A percentile compares a stretch with the other conserved stretches of the same genome.
phyloP scores from a whole-genome alignment of 305 asterid species.

The Fraxinus floribunda region DNA sequence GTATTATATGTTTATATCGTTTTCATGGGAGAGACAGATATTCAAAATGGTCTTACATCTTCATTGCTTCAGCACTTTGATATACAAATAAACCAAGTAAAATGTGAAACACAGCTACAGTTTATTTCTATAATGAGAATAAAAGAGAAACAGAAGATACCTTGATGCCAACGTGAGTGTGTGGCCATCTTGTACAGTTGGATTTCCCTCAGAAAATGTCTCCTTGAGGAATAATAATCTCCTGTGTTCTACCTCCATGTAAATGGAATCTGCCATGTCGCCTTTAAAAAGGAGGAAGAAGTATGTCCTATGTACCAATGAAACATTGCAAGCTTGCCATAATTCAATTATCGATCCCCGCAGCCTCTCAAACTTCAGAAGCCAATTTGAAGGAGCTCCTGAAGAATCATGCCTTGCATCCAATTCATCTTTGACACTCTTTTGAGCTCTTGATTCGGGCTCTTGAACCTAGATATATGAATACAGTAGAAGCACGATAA shows the following conservation, averaged over 20 bases:
- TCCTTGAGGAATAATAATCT: slow-evolving; percentile 68
- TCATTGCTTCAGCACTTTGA: not conserved
- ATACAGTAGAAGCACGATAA: not conserved
- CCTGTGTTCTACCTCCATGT: slow-evolving; percentile 86
- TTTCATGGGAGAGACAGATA: not conserved
- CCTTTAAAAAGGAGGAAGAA: slow-evolving; percentile 82
- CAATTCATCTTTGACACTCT: slow-evolving; percentile 42
- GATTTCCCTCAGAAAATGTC: slow-evolving; percentile 55
- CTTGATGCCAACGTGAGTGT: slow-evolving; percentile 65
- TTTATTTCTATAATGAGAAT: not conserved
- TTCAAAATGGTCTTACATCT: not conserved
- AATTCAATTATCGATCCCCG: slow-evolving; percentile 59
- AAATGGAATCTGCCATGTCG: slow-evolving; percentile 71
- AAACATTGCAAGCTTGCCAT: slow-evolving; percentile 75
- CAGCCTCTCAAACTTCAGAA: slow-evolving; percentile 61
- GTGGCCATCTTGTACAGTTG: slow-evolving; percentile 59
- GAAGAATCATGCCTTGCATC: slow-evolving; percentile 39
- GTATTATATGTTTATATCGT: not conserved
- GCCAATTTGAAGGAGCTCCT: slow-evolving; percentile 53
- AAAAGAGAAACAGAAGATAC: slow-evolving; percentile 37
- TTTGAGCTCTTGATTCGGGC: slow-evolving; percentile 34
- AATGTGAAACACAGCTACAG: not conserved
- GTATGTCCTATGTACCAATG: slow-evolving; percentile 80
- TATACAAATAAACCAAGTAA: not conserved
- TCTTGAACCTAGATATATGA: slow-evolving; percentile 36